phyloP scores from a whole-genome alignment of 78 protist species.

The Dictyostelium firmibasis region DNA sequence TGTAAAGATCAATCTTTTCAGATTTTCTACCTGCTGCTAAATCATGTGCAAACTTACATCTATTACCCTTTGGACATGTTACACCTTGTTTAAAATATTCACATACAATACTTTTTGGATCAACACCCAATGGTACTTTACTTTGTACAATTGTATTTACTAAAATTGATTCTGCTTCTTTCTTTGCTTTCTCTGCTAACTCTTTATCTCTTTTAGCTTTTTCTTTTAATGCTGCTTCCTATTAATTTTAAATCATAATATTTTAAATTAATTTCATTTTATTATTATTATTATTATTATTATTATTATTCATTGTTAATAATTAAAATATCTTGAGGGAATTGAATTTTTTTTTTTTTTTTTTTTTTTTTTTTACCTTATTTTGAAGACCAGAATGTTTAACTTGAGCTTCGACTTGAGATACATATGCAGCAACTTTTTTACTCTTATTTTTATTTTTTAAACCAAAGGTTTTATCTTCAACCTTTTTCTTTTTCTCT shows the following conservation, averaged over 20 bases:
- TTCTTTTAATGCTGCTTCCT: constrained; percentile 6
- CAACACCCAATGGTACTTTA: constrained; percentile 81
- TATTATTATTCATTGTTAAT: no score
- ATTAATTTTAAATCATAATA: background rate
- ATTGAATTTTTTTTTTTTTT: no score
- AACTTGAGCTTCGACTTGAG: constrained; percentile 61
- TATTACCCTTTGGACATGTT: constrained; percentile 85
- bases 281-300: background rate
- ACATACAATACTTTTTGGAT: constrained; percentile 91
- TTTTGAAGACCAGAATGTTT: constrained; percentile 5
- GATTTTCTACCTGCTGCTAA: constrained; percentile 62
- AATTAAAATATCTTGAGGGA: no score
- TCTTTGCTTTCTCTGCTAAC: constrained; percentile 48
- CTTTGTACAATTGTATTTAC: constrained; percentile 52
- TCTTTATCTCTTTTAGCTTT: constrained; percentile 24
- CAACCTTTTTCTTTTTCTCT: constrained; percentile 84
- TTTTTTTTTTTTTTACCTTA: no score
- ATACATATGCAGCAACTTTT: constrained; percentile 77
- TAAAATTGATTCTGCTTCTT: constrained; percentile 51
- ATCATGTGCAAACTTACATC: constrained; percentile 91
- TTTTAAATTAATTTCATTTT: background rate
- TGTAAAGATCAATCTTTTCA: constrained; percentile 60
- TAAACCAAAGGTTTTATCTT: constrained; percentile 95
- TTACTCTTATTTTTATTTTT: constrained; percentile 94
- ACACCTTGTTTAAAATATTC: constrained; percentile 86